Percentiles rank a stretch among this genome's conserved stretches.
Conservation (phyloP, 208 protist genomes). For the Histomonas meleagridis region DNA sequence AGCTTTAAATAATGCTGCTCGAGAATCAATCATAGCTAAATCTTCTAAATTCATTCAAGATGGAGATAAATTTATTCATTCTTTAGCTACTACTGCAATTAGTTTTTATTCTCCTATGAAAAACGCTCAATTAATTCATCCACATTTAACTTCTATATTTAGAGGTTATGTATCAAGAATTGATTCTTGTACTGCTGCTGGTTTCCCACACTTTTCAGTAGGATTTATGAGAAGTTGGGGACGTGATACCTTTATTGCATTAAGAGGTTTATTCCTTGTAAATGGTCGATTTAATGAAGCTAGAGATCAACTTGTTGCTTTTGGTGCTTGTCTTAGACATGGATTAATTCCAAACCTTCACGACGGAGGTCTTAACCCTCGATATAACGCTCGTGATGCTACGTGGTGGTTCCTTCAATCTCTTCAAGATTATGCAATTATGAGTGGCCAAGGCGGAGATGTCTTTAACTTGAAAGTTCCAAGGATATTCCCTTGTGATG, state of each 20-base stretch:
- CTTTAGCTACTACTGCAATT: neutral
- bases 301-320: neutral
- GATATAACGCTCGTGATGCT: conserved; percentile 22
- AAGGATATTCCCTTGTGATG: neutral
- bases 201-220: neutral
- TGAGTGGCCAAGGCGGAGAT: neutral
- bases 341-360: neutral
- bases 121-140: neutral
- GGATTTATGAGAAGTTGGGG: neutral
- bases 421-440: neutral
- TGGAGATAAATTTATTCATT: neutral
- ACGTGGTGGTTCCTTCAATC: conserved; percentile 10
- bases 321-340: neutral
- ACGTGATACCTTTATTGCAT: conserved; percentile 11
- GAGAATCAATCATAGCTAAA: neutral
- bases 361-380: neutral
- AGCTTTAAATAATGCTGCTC: neutral
- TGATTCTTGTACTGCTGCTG: neutral
- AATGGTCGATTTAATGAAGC: neutral
- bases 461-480: neutral
- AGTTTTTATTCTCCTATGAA: neutral
- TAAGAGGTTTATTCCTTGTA: neutral
- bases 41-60: neutral
- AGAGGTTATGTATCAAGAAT: too few species aligned
- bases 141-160: neutral